Evolutionary conservation across 176 grass and related monocot genomes (phyloP).

Genomic region (Musa troglodytarum): DNA sequence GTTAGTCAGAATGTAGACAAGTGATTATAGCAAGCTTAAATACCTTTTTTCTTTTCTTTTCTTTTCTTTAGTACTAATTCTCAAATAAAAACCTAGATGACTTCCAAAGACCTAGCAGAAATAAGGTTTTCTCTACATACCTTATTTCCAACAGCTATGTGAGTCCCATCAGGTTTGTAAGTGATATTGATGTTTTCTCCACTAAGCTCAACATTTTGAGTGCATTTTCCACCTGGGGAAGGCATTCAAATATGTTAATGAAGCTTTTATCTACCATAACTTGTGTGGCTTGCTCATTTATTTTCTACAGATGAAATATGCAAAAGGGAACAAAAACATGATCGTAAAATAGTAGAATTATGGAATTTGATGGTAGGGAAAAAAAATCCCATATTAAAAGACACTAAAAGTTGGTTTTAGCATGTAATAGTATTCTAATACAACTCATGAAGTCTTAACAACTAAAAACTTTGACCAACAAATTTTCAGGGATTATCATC

Average conservation of each 20-base stretch:
- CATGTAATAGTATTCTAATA: background rate
- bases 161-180: slow-evolving; percentile 85
- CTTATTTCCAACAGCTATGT: slow-evolving; percentile 99
- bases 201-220: slow-evolving; percentile 82
- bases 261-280: background rate
- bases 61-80: background rate
- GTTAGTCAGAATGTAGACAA: too few relatives aligned
- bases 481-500: background rate
- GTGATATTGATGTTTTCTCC: slow-evolving; percentile 99
- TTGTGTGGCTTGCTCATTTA: background rate
- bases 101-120: background rate
- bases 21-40: too few relatives aligned
- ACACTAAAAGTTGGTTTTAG: too few relatives aligned
- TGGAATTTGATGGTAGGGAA: background rate
- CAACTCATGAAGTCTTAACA: background rate
- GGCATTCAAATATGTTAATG: slow-evolving; percentile 17
- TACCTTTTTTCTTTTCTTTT: background rate
- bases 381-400: too few relatives aligned
- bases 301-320: slow-evolving; percentile 1
- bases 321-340: background rate
- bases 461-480: background rate
- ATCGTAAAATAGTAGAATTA: background rate
- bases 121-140: slow-evolving; percentile 31
- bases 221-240: slow-evolving; percentile 80
- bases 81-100: background rate